These are phyloP conservation scores for Xylaria curta DNA, from an alignment of 495 filamentous ascomycete genomes.

Conservation along the genomic window DNA sequence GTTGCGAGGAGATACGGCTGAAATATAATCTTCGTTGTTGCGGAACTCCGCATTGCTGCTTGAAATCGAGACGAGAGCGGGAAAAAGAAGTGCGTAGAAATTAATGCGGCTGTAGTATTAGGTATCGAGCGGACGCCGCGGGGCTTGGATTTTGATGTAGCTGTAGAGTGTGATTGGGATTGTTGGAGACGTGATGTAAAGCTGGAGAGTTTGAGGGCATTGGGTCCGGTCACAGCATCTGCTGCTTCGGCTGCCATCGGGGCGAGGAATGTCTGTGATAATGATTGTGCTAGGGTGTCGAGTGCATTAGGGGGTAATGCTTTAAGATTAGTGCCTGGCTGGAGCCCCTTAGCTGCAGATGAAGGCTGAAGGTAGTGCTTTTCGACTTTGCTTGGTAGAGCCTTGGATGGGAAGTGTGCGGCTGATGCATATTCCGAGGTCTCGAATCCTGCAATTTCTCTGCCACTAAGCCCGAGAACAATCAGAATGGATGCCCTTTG, in stretches of 20 bases:
- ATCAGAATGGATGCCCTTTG: slow-evolving; percentile 84
- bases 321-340: slow-evolving; percentile 45
- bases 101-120: slow-evolving; percentile 76
- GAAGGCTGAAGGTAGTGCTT: slow-evolving; percentile 47
- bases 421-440: slow-evolving; percentile 60
- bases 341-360: slow-evolving; percentile 27
- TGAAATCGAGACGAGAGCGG: slow-evolving; percentile 69
- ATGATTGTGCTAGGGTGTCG: slow-evolving; percentile 62
- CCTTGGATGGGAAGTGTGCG: slow-evolving; percentile 73
- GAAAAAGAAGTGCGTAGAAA: slow-evolving; percentile 81
- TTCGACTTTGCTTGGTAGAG: slow-evolving; percentile 66
- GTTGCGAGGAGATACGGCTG: slow-evolving; percentile 65
- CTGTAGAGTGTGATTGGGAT: slow-evolving; percentile 25
- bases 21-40: slow-evolving; percentile 58
- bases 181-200: slow-evolving; percentile 51
- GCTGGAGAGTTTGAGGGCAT: slow-evolving; percentile 75
- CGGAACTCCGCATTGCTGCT: slow-evolving; percentile 53
- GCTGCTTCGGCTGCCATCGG: slow-evolving; percentile 78
- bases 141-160: slow-evolving; percentile 46
- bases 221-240: slow-evolving; percentile 74
- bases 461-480: slow-evolving; percentile 79
- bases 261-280: slow-evolving; percentile 74
- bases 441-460: slow-evolving; percentile 84
- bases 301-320: slow-evolving; percentile 64
- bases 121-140: slow-evolving; percentile 67